Evolutionary conservation across 257 asterid genomes (phyloP), one percentile per base, ranked within the genome.

Genomic region (Lycium ferocissimum): DNA sequence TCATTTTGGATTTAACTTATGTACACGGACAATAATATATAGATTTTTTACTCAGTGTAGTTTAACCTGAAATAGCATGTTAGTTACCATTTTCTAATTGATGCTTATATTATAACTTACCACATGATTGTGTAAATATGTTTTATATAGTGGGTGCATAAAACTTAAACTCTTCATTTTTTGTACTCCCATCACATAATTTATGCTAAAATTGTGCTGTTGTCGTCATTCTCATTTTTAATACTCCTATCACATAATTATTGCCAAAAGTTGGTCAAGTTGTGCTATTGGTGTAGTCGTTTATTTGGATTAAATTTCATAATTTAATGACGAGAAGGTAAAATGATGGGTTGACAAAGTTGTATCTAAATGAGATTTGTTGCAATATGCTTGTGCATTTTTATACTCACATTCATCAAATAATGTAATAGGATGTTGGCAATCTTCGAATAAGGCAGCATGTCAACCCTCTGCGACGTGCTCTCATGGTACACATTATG

Each of bases 391-490:
- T 38, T 40, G 56, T 51, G 82, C 22, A 76, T 76, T 22, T 20
- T 51, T 76, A 3, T 51, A 51, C 82, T 76, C 63, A 51, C 63
- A 51, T 51, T 12, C 63, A 51, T 26, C 63, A 51, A 13, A 26
- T 65, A 76, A 43, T 82, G 70, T 89, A 87, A 85, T 87, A 96
- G 99, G 98, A 95, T 87, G 89, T 96, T 76, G 98, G 98, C n/a
- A 98, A 93, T 91, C 89, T 96, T 72, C 90, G 98, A 83, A 91
- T 96, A 84, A 93, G 99, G 83, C 98, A 93, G 91, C 99, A 96
- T 89, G 98, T 95, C 54, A 96, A 96, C 86, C 99, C 99, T 83
- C 93, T 96, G 79, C 92, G 97, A 37, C 88, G 92, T 72, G 43
- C 88, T 51, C 93, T 90, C 88, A 86, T 94, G 98, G 99, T 96